Percentiles rank a stretch among this genome's conserved stretches.
Conservation (phyloP, 2,329 filamentous ascomycete species). For the Aspergillus sp. region DNA sequence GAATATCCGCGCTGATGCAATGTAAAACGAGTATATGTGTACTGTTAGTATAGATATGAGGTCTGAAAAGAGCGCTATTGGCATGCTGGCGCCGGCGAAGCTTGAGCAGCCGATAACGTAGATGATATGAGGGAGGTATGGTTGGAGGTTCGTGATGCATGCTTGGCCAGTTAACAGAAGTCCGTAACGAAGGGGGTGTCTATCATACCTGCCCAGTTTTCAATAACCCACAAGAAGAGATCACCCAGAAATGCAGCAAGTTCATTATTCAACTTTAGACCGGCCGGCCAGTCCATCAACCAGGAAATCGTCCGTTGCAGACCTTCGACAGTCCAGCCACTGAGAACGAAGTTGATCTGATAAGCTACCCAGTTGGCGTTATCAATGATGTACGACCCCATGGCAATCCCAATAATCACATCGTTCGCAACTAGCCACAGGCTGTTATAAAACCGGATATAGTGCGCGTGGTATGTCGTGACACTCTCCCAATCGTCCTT, state of each 20-base stretch:
- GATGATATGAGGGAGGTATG: constrained; percentile 79
- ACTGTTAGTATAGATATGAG: constrained; percentile 86
- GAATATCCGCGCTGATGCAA: constrained; percentile 93
- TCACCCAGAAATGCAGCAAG: constrained; percentile 92
- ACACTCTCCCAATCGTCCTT: constrained; percentile 95
- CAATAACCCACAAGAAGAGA: constrained; percentile 96
- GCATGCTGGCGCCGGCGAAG: constrained; percentile 95
- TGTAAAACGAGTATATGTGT: constrained; percentile 97
- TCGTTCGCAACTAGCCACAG: constrained; percentile 98
- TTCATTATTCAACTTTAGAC: constrained; percentile 92
- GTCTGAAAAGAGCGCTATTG: constrained; percentile 92
- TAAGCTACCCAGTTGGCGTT: constrained; percentile 82
- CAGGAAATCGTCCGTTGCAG: constrained; percentile 86
- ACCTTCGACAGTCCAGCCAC: constrained; percentile 82
- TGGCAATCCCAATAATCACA: constrained; percentile 94
- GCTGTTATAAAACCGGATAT: constrained; percentile 98
- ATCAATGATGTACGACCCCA: constrained; percentile 96
- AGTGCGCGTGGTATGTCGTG: constrained; percentile 92
- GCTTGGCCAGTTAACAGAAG: constrained; percentile 41
- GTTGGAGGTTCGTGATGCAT: constrained; percentile 74
- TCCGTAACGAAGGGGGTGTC: not conserved
- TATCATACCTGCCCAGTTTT: constrained; percentile 82
- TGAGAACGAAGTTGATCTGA: constrained; percentile 73
- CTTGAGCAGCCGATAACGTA: constrained; percentile 92
- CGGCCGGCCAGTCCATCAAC: constrained; percentile 94